phyloP scores from a whole-genome alignment of 192 early-diverging fungal species.

The Rhizophlyctis rosea region DNA sequence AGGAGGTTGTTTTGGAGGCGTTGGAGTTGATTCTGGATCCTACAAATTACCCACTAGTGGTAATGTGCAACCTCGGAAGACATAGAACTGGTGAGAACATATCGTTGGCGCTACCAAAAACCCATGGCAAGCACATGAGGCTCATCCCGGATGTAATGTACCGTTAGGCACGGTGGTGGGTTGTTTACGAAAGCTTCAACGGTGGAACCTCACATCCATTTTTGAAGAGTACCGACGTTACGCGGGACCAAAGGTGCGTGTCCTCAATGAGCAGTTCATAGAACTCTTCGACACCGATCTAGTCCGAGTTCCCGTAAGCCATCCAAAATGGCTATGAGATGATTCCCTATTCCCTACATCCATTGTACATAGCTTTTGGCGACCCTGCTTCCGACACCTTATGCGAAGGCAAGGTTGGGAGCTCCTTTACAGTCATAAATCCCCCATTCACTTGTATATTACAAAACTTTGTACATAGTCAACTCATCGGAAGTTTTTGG shows the following conservation, averaged over 20 bases:
- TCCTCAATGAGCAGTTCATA: constrained; percentile 84
- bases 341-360: too few relatives aligned
- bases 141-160: neutral
- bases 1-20: constrained; percentile 91
- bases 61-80: constrained; percentile 97
- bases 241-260: constrained; percentile 92
- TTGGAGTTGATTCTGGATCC: constrained; percentile 85
- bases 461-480: too few relatives aligned
- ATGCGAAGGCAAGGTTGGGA: too few relatives aligned
- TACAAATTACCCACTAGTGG: constrained; percentile 87
- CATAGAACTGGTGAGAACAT: constrained; percentile 80
- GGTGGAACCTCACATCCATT: constrained; percentile 97
- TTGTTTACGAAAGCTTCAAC: constrained; percentile 94
- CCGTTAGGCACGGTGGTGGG: constrained; percentile 88
- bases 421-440: too few relatives aligned
- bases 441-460: too few relatives aligned
- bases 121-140: neutral
- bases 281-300: constrained; percentile 95
- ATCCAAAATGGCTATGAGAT: constrained; percentile 70
- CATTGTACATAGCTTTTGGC: too few relatives aligned
- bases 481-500: too few relatives aligned
- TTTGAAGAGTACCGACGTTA: constrained; percentile 98
- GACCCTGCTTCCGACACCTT: too few relatives aligned
- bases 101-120: constrained; percentile 15
- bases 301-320: constrained; percentile 71